Evolutionary conservation across 2,329 filamentous ascomycete genomes (phyloP), one percentile per base, ranked within the genome.

Genomic region (Fusarium sp.): DNA sequence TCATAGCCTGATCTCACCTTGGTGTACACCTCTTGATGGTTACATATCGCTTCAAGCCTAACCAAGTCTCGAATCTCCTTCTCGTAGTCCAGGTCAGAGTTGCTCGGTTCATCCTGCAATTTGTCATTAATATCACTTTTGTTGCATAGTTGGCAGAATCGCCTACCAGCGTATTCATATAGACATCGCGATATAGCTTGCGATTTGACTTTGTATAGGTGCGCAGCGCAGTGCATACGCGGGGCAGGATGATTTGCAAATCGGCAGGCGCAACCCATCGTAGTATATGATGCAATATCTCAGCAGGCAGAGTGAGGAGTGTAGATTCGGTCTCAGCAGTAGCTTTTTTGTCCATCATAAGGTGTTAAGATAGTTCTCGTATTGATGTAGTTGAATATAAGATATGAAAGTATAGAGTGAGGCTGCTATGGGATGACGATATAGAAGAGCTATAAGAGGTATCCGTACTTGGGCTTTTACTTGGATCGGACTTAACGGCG

Each of bases 231-330:
- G 79, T 82, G 75, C 87, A 91, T 46, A 85, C 84, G 61, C 76
- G 78, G 38, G 84, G 82, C 44, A 92, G 74, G 9, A 78, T 75
- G 2, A 83, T 80, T 31, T 31, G 28, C 10, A 93, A 78, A 65
- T 92, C 90, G 40, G 78, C 76, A 2, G 88, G 87, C 28, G 85
- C 78, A 38, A 91, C 82, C 68, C 84, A 83, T 59, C 76, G 78
- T 65, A 93, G 81, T 67, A 92, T 87, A 72, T 85, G 81, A 72
- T 91, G 87, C 26, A 92, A 75, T 42, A 92, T 83, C 80, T 93
- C 91, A 8, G 85, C 82, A 10, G 89, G 89, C 22, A 91, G 84
- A 19, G 63, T 67, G 31, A 76, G 68, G 15, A 71, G 71, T 65
- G 67, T 65, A 39, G 55, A 57, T 50, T 66, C 38, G 42, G 54